Base-by-base conservation (phyloP, 768 basidiomycete species). In the Gloeostereum incarnatum region DNA sequence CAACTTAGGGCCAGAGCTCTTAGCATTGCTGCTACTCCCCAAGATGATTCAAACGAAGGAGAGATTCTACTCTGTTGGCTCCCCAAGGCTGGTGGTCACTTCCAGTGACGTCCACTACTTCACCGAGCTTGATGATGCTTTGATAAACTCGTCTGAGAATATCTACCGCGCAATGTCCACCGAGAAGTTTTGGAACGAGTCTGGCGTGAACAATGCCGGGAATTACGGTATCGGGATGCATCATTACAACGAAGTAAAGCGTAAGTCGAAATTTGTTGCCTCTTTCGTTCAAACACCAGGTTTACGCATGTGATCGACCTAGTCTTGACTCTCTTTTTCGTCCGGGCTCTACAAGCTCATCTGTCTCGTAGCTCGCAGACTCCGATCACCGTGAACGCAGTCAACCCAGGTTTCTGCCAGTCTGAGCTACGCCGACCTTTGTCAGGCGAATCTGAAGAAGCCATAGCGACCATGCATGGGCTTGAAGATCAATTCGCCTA, bases 351-450 rank as follows among this genome's bases (percentile, higher is more conserved):
- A 2, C 21, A 19, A 3, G 23, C 39, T 7, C 43, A 31, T 24
- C 42, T 49, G 11, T 40, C 47, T 5, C 5, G 22, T 9, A 9
- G 10, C 8, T n/a, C n/a, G n/a, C n/a, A n/a, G n/a, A n/a, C n/a
- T n/a, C n/a, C n/a, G n/a, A 9, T 34, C 9, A 8, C 19, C 9
- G 32, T 33, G 7, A 33, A 33, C 32, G 17, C 17, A 7, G 17
- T 33, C 17, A 9, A 9, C 17, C 32, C 32, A 9, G 32, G 32
- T 11, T 33, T 33, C 17, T 33, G 32, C 17, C 7, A 9, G 8
- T 9, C 9, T 54, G 47, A 46, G 17, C 48, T 10, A 32, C 19
- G 3, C 13, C 52, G 0, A 42, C n/a, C n/a, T n/a, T n/a, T n/a
- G n/a, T n/a, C n/a, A n/a, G n/a, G n/a, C n/a, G n/a, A n/a, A n/a